Evolutionary conservation across 306 rosid genomes (phyloP), one percentile per base, ranked within the genome.

Genomic region (Cercis canadensis): DNA sequence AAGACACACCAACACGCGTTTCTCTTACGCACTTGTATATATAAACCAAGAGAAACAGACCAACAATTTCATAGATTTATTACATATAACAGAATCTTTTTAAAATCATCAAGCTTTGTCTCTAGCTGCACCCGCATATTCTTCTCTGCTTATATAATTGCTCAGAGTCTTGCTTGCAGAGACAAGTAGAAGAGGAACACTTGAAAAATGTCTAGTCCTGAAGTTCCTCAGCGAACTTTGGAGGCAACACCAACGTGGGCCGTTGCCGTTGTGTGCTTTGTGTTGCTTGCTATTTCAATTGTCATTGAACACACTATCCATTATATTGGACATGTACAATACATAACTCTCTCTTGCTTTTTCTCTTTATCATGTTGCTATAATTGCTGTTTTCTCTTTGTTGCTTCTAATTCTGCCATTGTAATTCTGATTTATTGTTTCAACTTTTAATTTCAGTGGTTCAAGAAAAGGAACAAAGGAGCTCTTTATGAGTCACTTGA

Each of bases 171-270:
- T 24, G 29, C 29, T 24, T 24, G 29, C 19, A 8, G 10, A 19
- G n/a, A 36, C 15, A n/a, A 34, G 29, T 32, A 15, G 2, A 5
- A 33, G 15, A 1, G 3, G 29, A 24, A 24, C 1, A 24, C 29
- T 24, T 4, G 32, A 59, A 73, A 67, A 69, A 76, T 41, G 17
- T 24, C 29, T 24, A 3, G 29, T 24, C 65, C 11, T 3, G 2
- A 1, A 0, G 82, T 8, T 10, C 3, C 45, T 16, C 85, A 90
- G 75, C 80, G 79, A 51, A 51, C 80, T 5, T 54, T 90, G 76
- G 84, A 77, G 67, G 46, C 72, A 43, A 90, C 97, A 6, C 70
- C 97, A 53, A 88, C 92, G 0, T 90, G 97, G 97, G 90, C 95
- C 5, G 92, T 90, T 55, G 88, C 92, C 0, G 82, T 60, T 61